These are phyloP conservation scores for Scutellaria galericulata DNA, from an alignment of 257 asterid species.

Conservation along the genomic window DNA sequence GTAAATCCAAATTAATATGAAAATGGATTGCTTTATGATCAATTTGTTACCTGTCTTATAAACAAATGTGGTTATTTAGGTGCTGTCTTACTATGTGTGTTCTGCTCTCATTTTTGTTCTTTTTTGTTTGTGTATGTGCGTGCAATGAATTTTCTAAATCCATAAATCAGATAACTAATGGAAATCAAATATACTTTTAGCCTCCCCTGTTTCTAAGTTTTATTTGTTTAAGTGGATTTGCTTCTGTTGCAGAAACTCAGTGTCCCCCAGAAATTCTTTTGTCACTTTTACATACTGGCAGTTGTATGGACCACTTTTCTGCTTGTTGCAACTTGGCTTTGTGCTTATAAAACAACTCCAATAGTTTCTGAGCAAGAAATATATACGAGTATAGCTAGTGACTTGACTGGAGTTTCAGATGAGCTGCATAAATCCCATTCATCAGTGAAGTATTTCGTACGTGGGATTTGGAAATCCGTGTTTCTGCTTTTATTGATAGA, in stretches of 20 bases:
- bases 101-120: constrained; percentile 2
- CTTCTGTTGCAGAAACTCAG: constrained; percentile 62
- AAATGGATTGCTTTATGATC: neutral
- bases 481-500: constrained; percentile 85
- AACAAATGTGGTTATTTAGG: neutral
- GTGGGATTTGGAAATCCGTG: constrained; percentile 65
- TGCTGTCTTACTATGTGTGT: neutral
- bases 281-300: constrained; percentile 79
- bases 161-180: neutral
- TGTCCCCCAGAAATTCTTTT: constrained; percentile 79
- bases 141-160: too few species aligned
- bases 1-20: neutral
- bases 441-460: constrained; percentile 42
- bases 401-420: constrained; percentile 68
- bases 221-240: neutral
- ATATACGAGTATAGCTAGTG: constrained; percentile 65
- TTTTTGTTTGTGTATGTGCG: neutral
- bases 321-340: constrained; percentile 72
- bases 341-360: constrained; percentile 57
- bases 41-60: neutral
- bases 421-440: constrained; percentile 45
- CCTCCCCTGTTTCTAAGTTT: neutral
- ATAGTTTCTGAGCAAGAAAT: constrained; percentile 48
- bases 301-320: constrained; percentile 71
- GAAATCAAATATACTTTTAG: neutral